Percentiles rank a stretch among this genome's conserved stretches.
These are phyloP conservation scores for Trichosporon asahii DNA, from an alignment of 1,284 basidiomycete species.

Conservation along the genomic window DNA sequence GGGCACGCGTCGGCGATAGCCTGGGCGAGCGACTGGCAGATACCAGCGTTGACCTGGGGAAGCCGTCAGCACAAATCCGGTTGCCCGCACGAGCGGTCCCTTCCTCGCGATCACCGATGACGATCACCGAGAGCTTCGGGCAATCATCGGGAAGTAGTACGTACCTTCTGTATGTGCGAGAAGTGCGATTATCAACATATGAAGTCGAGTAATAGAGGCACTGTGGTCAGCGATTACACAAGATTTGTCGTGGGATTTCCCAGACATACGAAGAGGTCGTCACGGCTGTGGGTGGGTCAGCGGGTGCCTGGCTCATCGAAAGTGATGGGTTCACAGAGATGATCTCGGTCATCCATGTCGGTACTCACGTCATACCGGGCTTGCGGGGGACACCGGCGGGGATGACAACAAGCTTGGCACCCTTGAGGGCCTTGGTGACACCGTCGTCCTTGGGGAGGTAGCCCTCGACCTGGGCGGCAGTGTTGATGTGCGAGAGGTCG, in stretches of 20 bases:
- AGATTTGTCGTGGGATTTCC: not conserved
- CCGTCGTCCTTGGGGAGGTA: slow-evolving; percentile 51
- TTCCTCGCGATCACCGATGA: not conserved
- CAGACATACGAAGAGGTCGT: slow-evolving; percentile 89
- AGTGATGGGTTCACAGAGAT: not conserved
- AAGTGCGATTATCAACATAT: not conserved
- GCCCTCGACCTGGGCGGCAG: slow-evolving; percentile 69
- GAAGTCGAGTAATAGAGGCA: not conserved
- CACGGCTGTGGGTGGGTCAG: slow-evolving; percentile 58
- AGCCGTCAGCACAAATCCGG: not conserved
- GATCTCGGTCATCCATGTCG: not conserved
- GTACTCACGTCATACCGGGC: slow-evolving; percentile 63
- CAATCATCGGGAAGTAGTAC: not conserved
- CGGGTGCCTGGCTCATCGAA: not conserved
- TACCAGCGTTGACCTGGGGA: slow-evolving; percentile 51
- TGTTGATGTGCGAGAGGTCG: slow-evolving; percentile 91
- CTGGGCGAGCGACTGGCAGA: slow-evolving; percentile 91
- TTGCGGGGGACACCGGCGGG: slow-evolving; percentile 96
- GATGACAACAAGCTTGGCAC: slow-evolving; percentile 76
- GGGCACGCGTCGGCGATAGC: slow-evolving; percentile 83
- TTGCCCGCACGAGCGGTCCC: not conserved
- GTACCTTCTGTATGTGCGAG: slow-evolving; percentile 31
- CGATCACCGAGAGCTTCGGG: not conserved
- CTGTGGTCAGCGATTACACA: slow-evolving; percentile 6
- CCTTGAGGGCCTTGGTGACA: slow-evolving; percentile 48